Base-by-base conservation (phyloP, 352 stramenopile genomes). In the Pythium chondricola region DNA sequence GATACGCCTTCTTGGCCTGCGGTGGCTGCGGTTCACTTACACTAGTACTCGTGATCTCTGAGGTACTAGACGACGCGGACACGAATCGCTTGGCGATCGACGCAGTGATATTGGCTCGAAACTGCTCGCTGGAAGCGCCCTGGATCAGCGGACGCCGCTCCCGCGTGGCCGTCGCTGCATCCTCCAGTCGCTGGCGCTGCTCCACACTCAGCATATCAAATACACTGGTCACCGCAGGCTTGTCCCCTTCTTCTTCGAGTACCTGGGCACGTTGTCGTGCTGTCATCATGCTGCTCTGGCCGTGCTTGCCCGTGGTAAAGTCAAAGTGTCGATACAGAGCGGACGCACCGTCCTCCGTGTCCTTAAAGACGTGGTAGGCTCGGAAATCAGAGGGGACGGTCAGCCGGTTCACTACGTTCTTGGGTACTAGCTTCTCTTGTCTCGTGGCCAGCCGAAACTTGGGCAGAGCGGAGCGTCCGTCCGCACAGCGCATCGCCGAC, bases 21-120 rank as follows among this genome's bases (percentile, higher is more conserved):
- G n/a, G n/a, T n/a, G n/a, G n/a, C n/a, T n/a, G n/a, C n/a, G n/a
- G n/a, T n/a, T n/a, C n/a, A n/a, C n/a, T n/a, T n/a, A n/a, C n/a
- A n/a, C n/a, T n/a, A n/a, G n/a, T n/a, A n/a, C n/a, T n/a, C n/a
- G n/a, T n/a, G n/a, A n/a, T n/a, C n/a, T n/a, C n/a, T n/a, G 36
- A 5, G 47, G 38, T 7, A 61, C 48, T n/a, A n/a, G 11, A 62
- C 36, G 53, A 56, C 16, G 75, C 75, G 0, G 74, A 74, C 8
- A 85, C 63, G 25, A 94, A 94, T 22, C 83, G 68, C 58, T 89
- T 92, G 4, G 80, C 69, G 52, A 94, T 91, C 9, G 79, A 88
- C 1, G 80, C 80, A 39, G 80, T 71, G 32, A 93, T 89, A 32
- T 72, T 87, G 18, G 78, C 78, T 37, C 74, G 74, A 53, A 93